Evolutionary conservation across 2,329 filamentous ascomycete genomes (phyloP).

Genomic region (Exutisphaerella laricina): DNA sequence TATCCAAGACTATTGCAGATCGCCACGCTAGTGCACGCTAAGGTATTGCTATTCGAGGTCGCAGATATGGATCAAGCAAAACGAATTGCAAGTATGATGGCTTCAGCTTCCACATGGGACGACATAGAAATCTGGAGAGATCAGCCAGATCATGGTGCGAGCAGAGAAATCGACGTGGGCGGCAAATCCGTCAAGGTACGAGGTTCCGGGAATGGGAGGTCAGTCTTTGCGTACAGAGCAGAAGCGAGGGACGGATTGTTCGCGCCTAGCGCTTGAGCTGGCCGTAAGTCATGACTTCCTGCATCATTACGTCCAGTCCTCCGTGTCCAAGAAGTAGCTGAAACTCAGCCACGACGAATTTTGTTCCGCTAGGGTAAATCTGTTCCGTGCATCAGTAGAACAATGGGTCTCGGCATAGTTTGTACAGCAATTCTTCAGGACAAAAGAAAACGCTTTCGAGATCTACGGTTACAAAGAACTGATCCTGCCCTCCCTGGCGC

Average conservation of each 20-base stretch:
- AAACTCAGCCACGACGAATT: too few relatives aligned
- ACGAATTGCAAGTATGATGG: constrained; percentile 54
- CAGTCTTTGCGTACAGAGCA: constrained; percentile 40
- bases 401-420: too few relatives aligned
- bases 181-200: constrained; percentile 26
- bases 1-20: constrained; percentile 61
- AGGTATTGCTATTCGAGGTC: constrained; percentile 63
- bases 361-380: too few relatives aligned
- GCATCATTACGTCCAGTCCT: too few relatives aligned
- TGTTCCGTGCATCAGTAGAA: too few relatives aligned
- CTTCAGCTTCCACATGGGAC: constrained; percentile 29
- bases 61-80: constrained; percentile 63
- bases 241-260: constrained; percentile 7
- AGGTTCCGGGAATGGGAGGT: constrained; percentile 40
- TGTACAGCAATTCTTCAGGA: too few relatives aligned
- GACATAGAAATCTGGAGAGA: constrained; percentile 68
- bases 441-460: constrained; percentile 27
- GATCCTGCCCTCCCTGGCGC: constrained; percentile 22
- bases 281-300: too few relatives aligned
- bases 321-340: too few relatives aligned
- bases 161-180: constrained; percentile 24
- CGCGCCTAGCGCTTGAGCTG: too few relatives aligned
- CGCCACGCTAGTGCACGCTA: constrained; percentile 46
- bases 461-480: constrained; percentile 25
- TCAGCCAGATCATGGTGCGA: constrained; percentile 39